Conservation (phyloP, 2,329 filamentous ascomycete genomes). For the Colletotrichum destructivum region DNA sequence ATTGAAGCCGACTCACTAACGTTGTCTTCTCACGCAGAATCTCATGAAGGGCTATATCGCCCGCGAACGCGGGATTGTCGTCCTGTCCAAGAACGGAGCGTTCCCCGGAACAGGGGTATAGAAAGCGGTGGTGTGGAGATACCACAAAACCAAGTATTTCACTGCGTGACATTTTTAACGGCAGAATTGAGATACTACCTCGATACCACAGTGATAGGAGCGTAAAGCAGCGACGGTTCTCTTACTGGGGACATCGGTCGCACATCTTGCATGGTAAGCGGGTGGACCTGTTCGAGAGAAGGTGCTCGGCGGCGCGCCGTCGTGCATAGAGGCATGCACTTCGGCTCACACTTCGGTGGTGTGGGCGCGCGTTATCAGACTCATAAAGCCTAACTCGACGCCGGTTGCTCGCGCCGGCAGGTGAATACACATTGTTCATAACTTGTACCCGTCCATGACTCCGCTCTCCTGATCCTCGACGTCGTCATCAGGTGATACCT, state of each 20-base stretch:
- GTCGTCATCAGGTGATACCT: not conserved
- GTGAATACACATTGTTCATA: not conserved
- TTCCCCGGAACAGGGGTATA: constrained; percentile 90
- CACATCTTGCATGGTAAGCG: not conserved
- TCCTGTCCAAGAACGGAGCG: constrained; percentile 91
- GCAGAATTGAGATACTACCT: constrained; percentile 10
- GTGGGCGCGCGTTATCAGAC: constrained; percentile 1
- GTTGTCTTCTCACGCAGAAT: constrained; percentile 68
- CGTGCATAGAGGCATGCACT: constrained; percentile 12
- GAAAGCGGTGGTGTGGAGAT: constrained; percentile 10
- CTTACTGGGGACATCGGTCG: not conserved
- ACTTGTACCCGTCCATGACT: not conserved
- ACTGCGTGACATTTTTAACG: constrained; percentile 10
- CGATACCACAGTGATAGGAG: not conserved
- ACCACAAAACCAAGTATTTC: not conserved
- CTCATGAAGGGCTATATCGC: constrained; percentile 99
- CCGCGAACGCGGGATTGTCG: constrained; percentile 89
- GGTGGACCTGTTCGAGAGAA: not conserved
- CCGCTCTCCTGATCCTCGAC: not conserved
- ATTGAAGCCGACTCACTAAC: constrained; percentile 52
- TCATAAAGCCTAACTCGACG: constrained; percentile 33
- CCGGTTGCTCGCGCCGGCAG: not conserved
- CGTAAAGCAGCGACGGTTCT: constrained; percentile 10
- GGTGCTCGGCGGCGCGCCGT: not conserved
- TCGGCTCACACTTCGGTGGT: constrained; percentile 3